Base-by-base conservation (phyloP, 768 basidiomycete species). In the Termitomyces sp. region DNA sequence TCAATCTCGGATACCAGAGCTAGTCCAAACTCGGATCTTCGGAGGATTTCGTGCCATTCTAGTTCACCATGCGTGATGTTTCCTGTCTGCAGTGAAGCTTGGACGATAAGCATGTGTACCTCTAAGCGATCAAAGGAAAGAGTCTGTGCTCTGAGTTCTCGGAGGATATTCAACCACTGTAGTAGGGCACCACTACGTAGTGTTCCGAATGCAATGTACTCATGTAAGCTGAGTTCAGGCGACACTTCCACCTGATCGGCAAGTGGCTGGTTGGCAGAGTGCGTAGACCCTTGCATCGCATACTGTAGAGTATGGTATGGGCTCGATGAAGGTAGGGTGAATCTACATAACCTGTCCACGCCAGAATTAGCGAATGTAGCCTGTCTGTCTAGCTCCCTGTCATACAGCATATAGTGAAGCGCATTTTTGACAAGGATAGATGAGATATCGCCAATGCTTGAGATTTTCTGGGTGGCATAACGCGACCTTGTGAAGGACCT, bases 231-330 rank as follows among this genome's bases (percentile, higher is more conserved):
- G 31, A 49, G 31, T 33, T 21, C 19, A 33, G 47, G 12, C 1
- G 47, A n/a, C 19, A 49, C 21, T 7, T 49, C 19, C 21, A n/a
- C 47, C 47, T 49, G 47, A 15, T 49, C 31, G 12, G 47, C 46
- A 47, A 83, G 60, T 38, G 78, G 61, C 17, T 66, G 60, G 50
- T 83, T 83, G 0, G 78, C 68, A 0, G 73, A 72, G 50, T 79
- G 77, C 21, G 60, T 65, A 8, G 74, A 75, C 1, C 51, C 44
- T 23, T 58, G 41, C 6, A 79, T 58, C 19, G 74, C 71, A 57
- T 64, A 69, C 53, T 76, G 71, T 11, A 81, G 57, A 3, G 48
- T 48, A 1, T 38, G 15, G 53, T 82, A 82, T 1, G 57, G 54
- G 1, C 68, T 70, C 1, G 26, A 17, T 17, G 12, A 2, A 1